Conservation (phyloP, 192 early-diverging fungal species). For the Helicostylum pulchrum region DNA sequence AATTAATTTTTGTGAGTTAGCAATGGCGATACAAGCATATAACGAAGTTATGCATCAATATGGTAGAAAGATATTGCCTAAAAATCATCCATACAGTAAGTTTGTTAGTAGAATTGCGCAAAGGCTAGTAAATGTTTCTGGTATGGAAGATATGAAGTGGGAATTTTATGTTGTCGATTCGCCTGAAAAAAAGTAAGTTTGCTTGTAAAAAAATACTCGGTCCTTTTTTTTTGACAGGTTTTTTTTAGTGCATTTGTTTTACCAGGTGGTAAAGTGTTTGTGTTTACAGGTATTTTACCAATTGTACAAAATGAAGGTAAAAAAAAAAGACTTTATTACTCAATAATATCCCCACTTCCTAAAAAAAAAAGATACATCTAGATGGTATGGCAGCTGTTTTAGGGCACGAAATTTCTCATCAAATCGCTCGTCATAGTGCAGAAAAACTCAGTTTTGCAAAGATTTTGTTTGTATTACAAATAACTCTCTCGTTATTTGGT, state of each 20-base stretch:
- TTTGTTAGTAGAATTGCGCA: slow-evolving; percentile 71
- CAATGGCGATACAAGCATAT: slow-evolving; percentile 71
- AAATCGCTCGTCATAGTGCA: slow-evolving; percentile 84
- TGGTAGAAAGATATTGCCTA: slow-evolving; percentile 63
- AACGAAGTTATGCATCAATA: slow-evolving; percentile 64
- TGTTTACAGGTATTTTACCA: slow-evolving; percentile 91
- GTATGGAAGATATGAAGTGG: slow-evolving; percentile 78
- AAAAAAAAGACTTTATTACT: not conserved
- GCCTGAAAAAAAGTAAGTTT: slow-evolving; percentile 66
- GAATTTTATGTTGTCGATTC: slow-evolving; percentile 87
- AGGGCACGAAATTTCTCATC: slow-evolving; percentile 94
- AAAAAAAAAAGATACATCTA: not conserved
- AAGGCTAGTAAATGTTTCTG: slow-evolving; percentile 66
- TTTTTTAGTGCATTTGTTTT: slow-evolving; percentile 78
- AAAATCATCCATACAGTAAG: slow-evolving; percentile 52
- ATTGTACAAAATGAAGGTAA: slow-evolving; percentile 66
- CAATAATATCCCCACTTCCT: no score
- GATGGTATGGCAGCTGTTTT: slow-evolving; percentile 91
- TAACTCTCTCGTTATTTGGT: slow-evolving; percentile 57
- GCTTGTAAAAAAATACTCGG: not conserved
- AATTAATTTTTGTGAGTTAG: not conserved
- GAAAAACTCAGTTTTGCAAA: slow-evolving; percentile 82
- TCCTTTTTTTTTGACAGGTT: not conserved
- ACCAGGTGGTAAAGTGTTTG: slow-evolving; percentile 95
- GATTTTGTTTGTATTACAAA: slow-evolving; percentile 54